These are phyloP conservation scores for Corymbia maculata DNA, from an alignment of 345 rosid species.

Conservation along the genomic window DNA sequence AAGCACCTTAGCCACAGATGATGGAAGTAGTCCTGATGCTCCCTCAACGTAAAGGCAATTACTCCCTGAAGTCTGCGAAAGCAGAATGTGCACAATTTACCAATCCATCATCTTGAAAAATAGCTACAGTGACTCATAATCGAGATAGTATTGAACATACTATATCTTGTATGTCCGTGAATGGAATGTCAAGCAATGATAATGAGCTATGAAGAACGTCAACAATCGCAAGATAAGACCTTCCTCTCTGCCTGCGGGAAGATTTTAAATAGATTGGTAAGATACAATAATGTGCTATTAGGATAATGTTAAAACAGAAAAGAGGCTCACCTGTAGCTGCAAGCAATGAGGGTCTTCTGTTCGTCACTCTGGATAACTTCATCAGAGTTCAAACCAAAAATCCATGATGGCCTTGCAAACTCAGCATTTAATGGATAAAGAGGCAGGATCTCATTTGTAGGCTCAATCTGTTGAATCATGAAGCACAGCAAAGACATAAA, in stretches of 20 bases:
- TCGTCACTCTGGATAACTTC: slow-evolving; percentile 47
- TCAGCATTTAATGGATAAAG: slow-evolving; percentile 68
- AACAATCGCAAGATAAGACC: slow-evolving; percentile 67
- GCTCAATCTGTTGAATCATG: slow-evolving; percentile 47
- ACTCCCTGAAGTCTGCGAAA: slow-evolving; percentile 51
- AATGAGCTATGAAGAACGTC: slow-evolving; percentile 50
- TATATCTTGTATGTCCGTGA: slow-evolving; percentile 77
- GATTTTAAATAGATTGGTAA: not conserved
- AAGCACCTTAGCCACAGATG: slow-evolving; percentile 79
- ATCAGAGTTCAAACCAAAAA: slow-evolving; percentile 73
- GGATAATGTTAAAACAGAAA: not conserved
- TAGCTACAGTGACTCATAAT: not conserved
- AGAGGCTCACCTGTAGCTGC: slow-evolving; percentile 59
- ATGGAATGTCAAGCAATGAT: slow-evolving; percentile 76
- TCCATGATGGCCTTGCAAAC: slow-evolving; percentile 81
- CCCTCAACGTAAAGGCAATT: slow-evolving; percentile 71
- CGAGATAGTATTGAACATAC: slow-evolving; percentile 21
- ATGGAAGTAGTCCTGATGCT: slow-evolving; percentile 73
- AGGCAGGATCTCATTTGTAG: slow-evolving; percentile 40
- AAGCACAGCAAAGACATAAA: not conserved
- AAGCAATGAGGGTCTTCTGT: slow-evolving; percentile 59
- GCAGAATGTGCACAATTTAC: not conserved
- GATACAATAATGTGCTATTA: not conserved
- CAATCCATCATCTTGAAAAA: not conserved
- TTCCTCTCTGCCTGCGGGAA: slow-evolving; percentile 76